Percentiles rank a stretch among this genome's conserved stretches.
Conservation (phyloP, 768 basidiomycete species). For the Lactarius akahatsu region DNA sequence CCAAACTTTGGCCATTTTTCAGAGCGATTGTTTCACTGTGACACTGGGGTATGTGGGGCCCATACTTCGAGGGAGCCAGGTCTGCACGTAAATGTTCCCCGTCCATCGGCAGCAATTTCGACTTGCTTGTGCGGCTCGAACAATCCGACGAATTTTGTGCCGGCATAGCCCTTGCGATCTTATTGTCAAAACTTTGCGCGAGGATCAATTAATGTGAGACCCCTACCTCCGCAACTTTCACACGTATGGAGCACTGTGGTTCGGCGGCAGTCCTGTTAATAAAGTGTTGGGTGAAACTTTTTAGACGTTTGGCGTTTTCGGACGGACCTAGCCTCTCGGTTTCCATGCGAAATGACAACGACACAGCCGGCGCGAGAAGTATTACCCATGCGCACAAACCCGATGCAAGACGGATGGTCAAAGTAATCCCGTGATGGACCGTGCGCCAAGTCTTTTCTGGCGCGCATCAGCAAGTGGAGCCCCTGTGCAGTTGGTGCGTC, state of each 20-base stretch:
- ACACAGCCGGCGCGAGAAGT: conserved; percentile 56
- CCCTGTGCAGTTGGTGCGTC: conserved; percentile 50
- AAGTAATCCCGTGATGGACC: conserved; percentile 64
- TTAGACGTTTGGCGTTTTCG: background rate
- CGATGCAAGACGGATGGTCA: conserved; percentile 60
- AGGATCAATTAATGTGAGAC: conserved; percentile 37
- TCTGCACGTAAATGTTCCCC: conserved; percentile 64
- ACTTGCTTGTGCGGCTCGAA: conserved; percentile 48
- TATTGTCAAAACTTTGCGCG: conserved; percentile 28
- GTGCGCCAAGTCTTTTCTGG: conserved; percentile 66
- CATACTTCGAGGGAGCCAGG: conserved; percentile 60
- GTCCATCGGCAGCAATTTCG: conserved; percentile 53
- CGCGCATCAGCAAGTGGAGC: conserved; percentile 55
- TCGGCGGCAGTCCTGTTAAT: conserved; percentile 3
- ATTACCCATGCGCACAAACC: conserved; percentile 71
- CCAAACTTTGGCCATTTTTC: background rate
- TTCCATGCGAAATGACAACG: conserved; percentile 65
- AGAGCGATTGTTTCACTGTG: conserved; percentile 7
- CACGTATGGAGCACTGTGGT: conserved; percentile 49
- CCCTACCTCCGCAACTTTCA: conserved; percentile 65
- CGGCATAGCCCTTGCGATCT: conserved; percentile 34
- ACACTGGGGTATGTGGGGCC: conserved; percentile 34
- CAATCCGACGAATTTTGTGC: conserved; percentile 47
- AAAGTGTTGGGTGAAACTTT: background rate
- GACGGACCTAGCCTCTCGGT: conserved; percentile 24